phyloP scores from a whole-genome alignment of 768 basidiomycete species.

The Russula griseocarnosa region DNA sequence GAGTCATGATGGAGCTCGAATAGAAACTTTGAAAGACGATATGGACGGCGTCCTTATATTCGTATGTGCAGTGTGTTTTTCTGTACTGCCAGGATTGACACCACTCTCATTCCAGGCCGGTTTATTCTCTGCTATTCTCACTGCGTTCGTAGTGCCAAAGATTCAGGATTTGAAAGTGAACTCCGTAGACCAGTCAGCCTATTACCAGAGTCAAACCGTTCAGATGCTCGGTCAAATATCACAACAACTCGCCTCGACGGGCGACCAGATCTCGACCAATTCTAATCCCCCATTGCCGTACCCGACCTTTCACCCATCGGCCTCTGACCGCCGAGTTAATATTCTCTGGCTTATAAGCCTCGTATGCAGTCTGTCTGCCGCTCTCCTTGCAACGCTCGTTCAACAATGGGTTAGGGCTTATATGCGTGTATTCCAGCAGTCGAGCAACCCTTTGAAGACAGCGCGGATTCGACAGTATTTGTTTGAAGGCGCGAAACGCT shows the following conservation, averaged over 20 bases:
- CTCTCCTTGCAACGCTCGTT: constrained; percentile 44
- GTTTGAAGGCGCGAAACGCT: constrained; percentile 39
- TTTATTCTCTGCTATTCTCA: constrained; percentile 21
- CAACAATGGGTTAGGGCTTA: constrained; percentile 49
- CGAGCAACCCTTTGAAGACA: constrained; percentile 34
- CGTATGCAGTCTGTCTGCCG: constrained; percentile 41
- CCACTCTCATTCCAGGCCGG: constrained; percentile 6
- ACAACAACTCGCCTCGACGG: constrained; percentile 4
- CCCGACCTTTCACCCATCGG: constrained; percentile 28
- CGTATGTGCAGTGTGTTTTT: not conserved
- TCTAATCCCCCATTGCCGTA: not conserved
- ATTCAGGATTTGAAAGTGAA: constrained; percentile 12
- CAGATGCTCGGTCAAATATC: not conserved
- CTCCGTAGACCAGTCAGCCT: not conserved
- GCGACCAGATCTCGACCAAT: not conserved
- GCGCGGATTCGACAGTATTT: constrained; percentile 41
- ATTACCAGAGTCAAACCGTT: constrained; percentile 14
- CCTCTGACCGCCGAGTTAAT: constrained; percentile 40
- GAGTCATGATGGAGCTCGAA: not conserved
- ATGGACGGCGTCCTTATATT: constrained; percentile 1
- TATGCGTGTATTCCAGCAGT: constrained; percentile 31
- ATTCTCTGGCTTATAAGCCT: constrained; percentile 39
- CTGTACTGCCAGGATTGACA: not conserved
- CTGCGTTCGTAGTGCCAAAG: constrained; percentile 13
- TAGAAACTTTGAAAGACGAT: not conserved